These are phyloP conservation scores for Odontarrhena argentea DNA, from an alignment of 345 rosid genomes.

Conservation along the genomic window DNA sequence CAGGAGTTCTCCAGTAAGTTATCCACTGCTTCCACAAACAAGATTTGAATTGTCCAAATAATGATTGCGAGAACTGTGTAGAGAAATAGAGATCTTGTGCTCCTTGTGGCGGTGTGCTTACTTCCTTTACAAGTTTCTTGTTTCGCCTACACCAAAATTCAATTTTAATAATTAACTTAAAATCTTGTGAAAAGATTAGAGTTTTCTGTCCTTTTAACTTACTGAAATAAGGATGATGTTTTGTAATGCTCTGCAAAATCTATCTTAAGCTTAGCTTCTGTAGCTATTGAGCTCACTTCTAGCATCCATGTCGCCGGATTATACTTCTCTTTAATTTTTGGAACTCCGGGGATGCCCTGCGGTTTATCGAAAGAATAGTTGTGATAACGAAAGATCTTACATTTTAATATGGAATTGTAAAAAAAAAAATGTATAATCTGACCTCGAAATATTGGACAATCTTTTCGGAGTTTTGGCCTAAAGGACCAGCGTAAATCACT, in stretches of 20 bases:
- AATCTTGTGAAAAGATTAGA: conserved; percentile 9
- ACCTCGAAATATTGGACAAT: conserved; percentile 82
- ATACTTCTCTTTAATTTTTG: conserved; percentile 65
- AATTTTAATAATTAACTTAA: background rate
- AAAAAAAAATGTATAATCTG: background rate
- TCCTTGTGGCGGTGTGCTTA: conserved; percentile 56
- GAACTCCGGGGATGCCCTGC: conserved; percentile 65
- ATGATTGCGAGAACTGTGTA: conserved; percentile 51
- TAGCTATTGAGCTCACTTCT: conserved; percentile 83
- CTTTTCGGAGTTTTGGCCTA: conserved; percentile 65
- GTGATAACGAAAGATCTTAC: conserved; percentile 1
- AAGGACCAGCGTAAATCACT: conserved; percentile 71
- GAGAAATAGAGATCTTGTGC: conserved; percentile 55
- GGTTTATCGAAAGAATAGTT: background rate
- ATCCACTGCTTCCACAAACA: conserved; percentile 75
- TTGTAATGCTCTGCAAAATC: conserved; percentile 78
- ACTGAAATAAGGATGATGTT: conserved; percentile 60
- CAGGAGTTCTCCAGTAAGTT: conserved; percentile 81
- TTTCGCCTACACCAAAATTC: conserved; percentile 48
- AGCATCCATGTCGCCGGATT: conserved; percentile 95
- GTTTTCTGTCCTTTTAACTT: conserved; percentile 33
- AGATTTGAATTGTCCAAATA: conserved; percentile 62
- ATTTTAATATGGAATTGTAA: background rate
- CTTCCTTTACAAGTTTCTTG: conserved; percentile 59
- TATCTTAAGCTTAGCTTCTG: conserved; percentile 61